Base-by-base conservation (phyloP, 371 early-diverging fungal species). In the Mortierella sp. region DNA sequence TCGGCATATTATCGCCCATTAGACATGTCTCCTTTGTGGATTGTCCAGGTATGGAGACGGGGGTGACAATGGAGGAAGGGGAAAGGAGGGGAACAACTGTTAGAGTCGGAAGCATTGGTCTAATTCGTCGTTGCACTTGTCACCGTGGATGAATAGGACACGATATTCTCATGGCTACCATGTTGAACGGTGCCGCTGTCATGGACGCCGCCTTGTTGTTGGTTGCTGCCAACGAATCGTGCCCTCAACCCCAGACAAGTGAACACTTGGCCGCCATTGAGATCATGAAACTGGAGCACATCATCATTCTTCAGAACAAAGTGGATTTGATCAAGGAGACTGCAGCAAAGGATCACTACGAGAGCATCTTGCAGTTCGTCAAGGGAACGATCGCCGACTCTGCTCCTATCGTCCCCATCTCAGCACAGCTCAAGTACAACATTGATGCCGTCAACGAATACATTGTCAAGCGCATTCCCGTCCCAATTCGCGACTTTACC, bases 131-230 rank as follows among this genome's bases (percentile, higher is more conserved):
- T 14, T 48, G 7, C 5, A 30, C 23, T 16, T 28, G 28, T 41
- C 14, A 38, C 38, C 46, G 19, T 16, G n/a, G 23, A 23, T 26
- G 41, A 19, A 55, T 64, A 76, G 78, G 78, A 70, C 99, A 99
- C 98, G 99, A 99, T 87, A 96, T 99, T 91, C 93, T 99, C 72
- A 99, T 99, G 99, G 97, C 99, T 31, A 99, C 99, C 60, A 99
- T 99, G 99, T 88, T 99, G 78, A 99, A 97, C 88, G 99, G 99
- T 74, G 99, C 99, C 58, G 99, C 99, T 48, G 98, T 99, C 74
- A 99, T 99, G 99, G 99, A 99, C 85, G 99, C 99, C 54, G 99
- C 99, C 7, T 81, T 99, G 64, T 91, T 99, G 51, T 87, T 99
- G 70, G 95, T 99, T 82, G 99, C 99, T 21, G 99, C 97, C 68